Evolutionary conservation across 805 yeast species (phyloP), one percentile per base, ranked within the genome.

Genomic region (Blastobotrys terrestris): DNA sequence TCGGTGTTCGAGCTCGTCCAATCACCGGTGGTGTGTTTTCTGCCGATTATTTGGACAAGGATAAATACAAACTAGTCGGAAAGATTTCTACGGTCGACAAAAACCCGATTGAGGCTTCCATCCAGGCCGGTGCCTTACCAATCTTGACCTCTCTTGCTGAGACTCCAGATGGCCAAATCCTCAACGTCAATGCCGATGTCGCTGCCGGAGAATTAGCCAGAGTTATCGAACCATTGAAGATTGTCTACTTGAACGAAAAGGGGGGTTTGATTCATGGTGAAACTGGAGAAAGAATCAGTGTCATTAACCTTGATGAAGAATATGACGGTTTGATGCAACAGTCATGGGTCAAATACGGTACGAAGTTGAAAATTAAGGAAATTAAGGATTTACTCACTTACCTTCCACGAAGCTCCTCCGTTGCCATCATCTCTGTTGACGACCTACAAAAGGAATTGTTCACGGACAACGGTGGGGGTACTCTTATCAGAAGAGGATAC

Each of bases 381-480:
- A 94, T 94, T 70, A 90, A 88, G 70, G 99, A 94, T 64, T 78
- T 94, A 66, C 80, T 94, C 67, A 92, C 87, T 73, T 91, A 85
- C 67, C 78, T 94, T 68, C 99, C 99, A 55, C 84, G 98, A 70
- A 88, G 97, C 2, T 90, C 97, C 0, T 90, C 97, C 3, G 99
- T 94, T 48, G 99, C 99, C 44, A 94, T 94, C 67, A 94, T 94
- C 63, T 87, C 92, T 60, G 97, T 94, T 45, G 81, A 87, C 63
- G 97, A 94, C 68, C 78, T 94, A 65, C 98, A 94, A 73, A 94
- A 92, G 69, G 99, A 94, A 72, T 80, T 94, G 65, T 94, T 94
- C 73, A 94, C 99, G 42, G 99, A 94, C 70, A 86, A 96, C 15
- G 99, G 99, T 71, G 99, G 99, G 31, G 99, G 99, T 67, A 94